phyloP scores from a whole-genome alignment of 2,329 filamentous ascomycete species.

The Sporothrix sp. region DNA sequence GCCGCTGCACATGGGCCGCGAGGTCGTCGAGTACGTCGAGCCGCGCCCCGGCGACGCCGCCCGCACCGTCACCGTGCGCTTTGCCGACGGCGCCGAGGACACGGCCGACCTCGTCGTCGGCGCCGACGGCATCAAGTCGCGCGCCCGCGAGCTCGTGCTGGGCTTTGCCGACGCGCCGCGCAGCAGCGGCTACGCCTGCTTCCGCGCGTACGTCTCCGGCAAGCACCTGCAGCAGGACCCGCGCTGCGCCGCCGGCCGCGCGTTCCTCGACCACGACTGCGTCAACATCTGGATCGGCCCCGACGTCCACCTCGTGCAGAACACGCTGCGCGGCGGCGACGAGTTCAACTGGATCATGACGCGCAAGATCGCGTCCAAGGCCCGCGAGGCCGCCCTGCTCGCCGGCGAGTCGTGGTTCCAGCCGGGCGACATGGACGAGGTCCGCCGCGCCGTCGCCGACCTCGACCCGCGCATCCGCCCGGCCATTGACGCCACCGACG shows the following conservation, averaged over 20 bases:
- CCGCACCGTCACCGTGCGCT: slow-evolving; percentile 17
- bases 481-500: slow-evolving; percentile 29
- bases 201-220: slow-evolving; percentile 36
- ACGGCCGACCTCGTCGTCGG: slow-evolving; percentile 40
- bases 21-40: slow-evolving; percentile 31
- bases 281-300: slow-evolving; percentile 37
- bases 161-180: slow-evolving; percentile 43
- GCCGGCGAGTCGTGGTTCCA: slow-evolving; percentile 39
- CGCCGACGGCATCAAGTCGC: slow-evolving; percentile 43
- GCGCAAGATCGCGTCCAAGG: slow-evolving; percentile 26
- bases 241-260: slow-evolving; percentile 22
- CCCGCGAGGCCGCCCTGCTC: slow-evolving; percentile 32
- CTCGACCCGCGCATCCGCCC: slow-evolving; percentile 37
- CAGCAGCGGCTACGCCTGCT: slow-evolving; percentile 44
- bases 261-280: slow-evolving; percentile 34
- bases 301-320: slow-evolving; percentile 35
- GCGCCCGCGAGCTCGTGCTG: slow-evolving; percentile 40
- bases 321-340: slow-evolving; percentile 32
- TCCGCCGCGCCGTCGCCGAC: slow-evolving; percentile 27
- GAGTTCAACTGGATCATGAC: slow-evolving; percentile 40
- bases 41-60: slow-evolving; percentile 9
- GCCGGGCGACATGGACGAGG: slow-evolving; percentile 36
- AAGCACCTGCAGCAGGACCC: slow-evolving; percentile 27
- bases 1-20: slow-evolving; percentile 30
- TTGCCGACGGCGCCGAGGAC: slow-evolving; percentile 29